Evolutionary conservation across 2,329 filamentous ascomycete species (phyloP).

Genomic region (Sporothrix sp.): DNA sequence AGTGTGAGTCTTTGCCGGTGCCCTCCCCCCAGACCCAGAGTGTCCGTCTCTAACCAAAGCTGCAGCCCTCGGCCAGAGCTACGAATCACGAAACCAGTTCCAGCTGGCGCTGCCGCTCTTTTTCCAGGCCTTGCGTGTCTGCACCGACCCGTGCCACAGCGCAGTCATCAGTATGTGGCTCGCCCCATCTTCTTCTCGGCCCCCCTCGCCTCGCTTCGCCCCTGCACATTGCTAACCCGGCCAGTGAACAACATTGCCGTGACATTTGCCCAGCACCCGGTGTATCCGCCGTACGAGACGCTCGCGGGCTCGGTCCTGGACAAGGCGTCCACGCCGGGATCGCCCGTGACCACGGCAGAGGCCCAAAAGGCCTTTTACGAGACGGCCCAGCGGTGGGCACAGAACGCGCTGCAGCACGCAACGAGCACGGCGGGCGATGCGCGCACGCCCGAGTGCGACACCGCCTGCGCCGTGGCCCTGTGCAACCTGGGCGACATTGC

Average conservation of each 20-base stretch:
- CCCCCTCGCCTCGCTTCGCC: too few relatives aligned
- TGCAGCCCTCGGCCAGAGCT: conserved; percentile 68
- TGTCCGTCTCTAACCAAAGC: too few relatives aligned
- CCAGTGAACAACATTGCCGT: conserved; percentile 72
- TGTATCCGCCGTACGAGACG: conserved; percentile 27
- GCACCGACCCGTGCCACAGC: conserved; percentile 60
- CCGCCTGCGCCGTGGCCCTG: conserved; percentile 73
- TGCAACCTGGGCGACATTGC: conserved; percentile 81
- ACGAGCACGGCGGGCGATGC: conserved; percentile 54
- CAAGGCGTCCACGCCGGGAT: background rate
- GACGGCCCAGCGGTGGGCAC: conserved; percentile 67
- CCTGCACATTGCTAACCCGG: too few relatives aligned
- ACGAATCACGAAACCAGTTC: conserved; percentile 62
- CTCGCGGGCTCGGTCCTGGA: conserved; percentile 20
- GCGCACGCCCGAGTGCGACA: conserved; percentile 69
- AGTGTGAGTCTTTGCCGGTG: conserved; percentile 45
- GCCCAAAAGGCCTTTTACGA: conserved; percentile 54
- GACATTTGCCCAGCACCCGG: conserved; percentile 59
- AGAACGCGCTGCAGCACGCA: conserved; percentile 62
- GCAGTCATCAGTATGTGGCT: conserved; percentile 64
- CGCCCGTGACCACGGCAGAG: conserved; percentile 18
- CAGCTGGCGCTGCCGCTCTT: conserved; percentile 79
- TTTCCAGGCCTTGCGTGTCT: conserved; percentile 69
- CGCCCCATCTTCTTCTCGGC: too few relatives aligned
- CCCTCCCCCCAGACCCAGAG: background rate